Evolutionary conservation across 2,329 filamentous ascomycete species (phyloP), one percentile per base, ranked within the genome.

Genomic region (Cephalotrichum gorgonifer): DNA sequence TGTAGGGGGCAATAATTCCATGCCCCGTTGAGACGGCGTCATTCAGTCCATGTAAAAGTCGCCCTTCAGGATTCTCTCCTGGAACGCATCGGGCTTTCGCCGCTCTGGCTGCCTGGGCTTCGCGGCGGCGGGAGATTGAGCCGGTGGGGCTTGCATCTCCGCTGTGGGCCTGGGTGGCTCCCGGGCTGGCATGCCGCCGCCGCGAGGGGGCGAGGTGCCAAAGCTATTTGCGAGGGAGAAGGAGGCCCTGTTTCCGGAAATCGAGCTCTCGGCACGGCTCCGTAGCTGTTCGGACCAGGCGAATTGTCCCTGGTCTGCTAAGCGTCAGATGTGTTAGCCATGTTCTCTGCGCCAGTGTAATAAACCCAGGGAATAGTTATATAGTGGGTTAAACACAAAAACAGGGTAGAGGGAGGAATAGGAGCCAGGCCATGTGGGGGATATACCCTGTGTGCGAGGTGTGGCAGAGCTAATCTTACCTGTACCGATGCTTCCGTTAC

Each of bases 241-340:
- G 43, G 75, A 75, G 43, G 79, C 70, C 50, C 79, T 74, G 45
- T 73, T 64, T 56, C 73, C 75, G 41, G 75, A 67, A 51, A 83
- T 75, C 59, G 81, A 84, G 68, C 88, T 90, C 72, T 95, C 88
- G 59, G 90, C 90, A 64, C 90, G 86, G 61, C 83, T 85, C 67
- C 89, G 88, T 75, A 96, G 81, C 73, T 95, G 90, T 73, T 96
- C 91, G 63, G 88, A 88, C 86, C 91, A 95, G 71, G 95, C 95
- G 78, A 94, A 95, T 66, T 87, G 88, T 76, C 65, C 63, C 61
- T 93, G 88, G 76, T 88, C 86, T 90, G 79, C 68, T 49, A 50
- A 41, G 47, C n/a, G n/a, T 33, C 30, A 33, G 12, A 44, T 22
- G n/a, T 17, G 33, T 50, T 46, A 50, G 43, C 15, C 23, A 26